phyloP scores from a whole-genome alignment of 768 basidiomycete species.

The Naganishia vaughanmartiniae region DNA sequence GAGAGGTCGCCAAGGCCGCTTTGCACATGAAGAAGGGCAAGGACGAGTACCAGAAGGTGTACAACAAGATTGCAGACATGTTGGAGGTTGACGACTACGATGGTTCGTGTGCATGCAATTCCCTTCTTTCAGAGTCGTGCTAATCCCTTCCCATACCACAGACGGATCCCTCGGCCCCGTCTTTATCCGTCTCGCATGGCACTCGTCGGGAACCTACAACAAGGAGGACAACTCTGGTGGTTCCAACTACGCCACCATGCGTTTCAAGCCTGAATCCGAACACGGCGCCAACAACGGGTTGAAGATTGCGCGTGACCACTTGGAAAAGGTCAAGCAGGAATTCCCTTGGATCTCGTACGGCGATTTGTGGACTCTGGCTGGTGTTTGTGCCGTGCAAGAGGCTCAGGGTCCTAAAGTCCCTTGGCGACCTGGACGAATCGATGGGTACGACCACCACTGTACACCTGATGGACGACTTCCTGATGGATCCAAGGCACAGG shows the following conservation, averaged over 20 bases:
- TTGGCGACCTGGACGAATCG: constrained; percentile 90
- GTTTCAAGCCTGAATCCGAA: constrained; percentile 81
- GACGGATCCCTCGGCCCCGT: constrained; percentile 64
- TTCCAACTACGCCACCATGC: constrained; percentile 95
- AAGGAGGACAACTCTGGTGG: constrained; percentile 57
- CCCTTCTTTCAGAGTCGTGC: not conserved
- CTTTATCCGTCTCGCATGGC: constrained; percentile 87
- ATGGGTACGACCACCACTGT: constrained; percentile 67
- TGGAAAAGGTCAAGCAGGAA: constrained; percentile 83
- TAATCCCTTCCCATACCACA: constrained; percentile 7
- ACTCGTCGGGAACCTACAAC: constrained; percentile 88
- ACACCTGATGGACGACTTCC: constrained; percentile 54
- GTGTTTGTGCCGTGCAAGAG: constrained; percentile 85
- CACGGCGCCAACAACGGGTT: constrained; percentile 58
- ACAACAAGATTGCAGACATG: constrained; percentile 77
- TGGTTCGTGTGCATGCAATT: constrained; percentile 57
- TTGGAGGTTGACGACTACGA: constrained; percentile 77
- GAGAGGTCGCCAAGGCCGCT: constrained; percentile 56
- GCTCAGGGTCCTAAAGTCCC: constrained; percentile 87
- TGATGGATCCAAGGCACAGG: constrained; percentile 75
- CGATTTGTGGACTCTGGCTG: constrained; percentile 93
- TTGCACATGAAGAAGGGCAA: constrained; percentile 66
- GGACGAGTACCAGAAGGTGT: constrained; percentile 93
- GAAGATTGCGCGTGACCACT: constrained; percentile 70
- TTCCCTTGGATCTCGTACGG: constrained; percentile 94